A percentile compares a stretch with the other conserved stretches of the same genome.
These are phyloP conservation scores for Bipolaris victoriae DNA, from an alignment of 2,329 filamentous ascomycete species.

Conservation along the genomic window DNA sequence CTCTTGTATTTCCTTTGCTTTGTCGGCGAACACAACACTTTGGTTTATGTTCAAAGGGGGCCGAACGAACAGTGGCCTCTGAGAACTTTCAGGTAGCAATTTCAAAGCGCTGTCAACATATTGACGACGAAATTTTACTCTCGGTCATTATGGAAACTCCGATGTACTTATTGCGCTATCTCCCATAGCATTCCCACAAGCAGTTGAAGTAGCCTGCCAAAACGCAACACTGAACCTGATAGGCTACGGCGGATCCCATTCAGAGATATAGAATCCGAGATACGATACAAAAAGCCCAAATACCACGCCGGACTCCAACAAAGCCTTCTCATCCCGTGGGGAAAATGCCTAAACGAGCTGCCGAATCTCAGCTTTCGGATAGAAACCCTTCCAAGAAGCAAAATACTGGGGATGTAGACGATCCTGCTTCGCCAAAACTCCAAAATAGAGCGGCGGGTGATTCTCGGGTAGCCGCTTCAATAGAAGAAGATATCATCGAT, in stretches of 20 bases:
- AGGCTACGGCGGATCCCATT: background rate
- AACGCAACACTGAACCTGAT: background rate
- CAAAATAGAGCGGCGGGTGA: background rate
- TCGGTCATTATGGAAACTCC: background rate
- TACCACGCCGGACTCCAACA: background rate
- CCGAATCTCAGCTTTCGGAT: background rate
- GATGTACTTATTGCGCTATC: constrained; percentile 6
- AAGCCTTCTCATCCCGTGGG: background rate
- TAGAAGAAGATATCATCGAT: too few relatives aligned
- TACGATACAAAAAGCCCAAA: background rate
- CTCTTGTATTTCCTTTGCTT: constrained; percentile 7
- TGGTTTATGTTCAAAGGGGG: constrained; percentile 5
- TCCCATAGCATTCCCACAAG: background rate
- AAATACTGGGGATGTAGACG: background rate
- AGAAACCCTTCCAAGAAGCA: constrained; percentile 10
- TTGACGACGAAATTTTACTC: constrained; percentile 6
- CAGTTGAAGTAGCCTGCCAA: background rate
- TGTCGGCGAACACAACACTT: background rate
- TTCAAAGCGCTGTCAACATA: constrained; percentile 8
- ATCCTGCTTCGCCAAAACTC: too few relatives aligned
- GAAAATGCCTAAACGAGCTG: constrained; percentile 15
- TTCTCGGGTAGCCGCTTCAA: too few relatives aligned
- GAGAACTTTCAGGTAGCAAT: constrained; percentile 3
- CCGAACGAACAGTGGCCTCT: constrained; percentile 1
- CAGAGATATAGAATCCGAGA: background rate